phyloP scores from a whole-genome alignment of 2,329 filamentous ascomycete species.

The Fusarium denticulatum region DNA sequence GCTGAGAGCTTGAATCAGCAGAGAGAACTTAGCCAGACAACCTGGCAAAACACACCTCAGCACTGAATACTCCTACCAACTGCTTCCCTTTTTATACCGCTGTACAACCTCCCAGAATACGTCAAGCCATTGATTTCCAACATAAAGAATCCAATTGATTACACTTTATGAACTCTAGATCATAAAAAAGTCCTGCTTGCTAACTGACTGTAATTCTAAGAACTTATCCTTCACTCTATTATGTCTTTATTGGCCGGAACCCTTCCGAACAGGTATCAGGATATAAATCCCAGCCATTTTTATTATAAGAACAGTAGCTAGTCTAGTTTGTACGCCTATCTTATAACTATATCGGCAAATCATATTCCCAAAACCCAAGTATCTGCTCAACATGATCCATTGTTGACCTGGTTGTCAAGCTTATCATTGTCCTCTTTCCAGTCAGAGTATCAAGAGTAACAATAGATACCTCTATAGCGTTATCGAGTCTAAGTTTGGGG shows the following conservation, averaged over 20 bases:
- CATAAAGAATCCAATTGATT: not conserved
- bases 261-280: fast-evolving
- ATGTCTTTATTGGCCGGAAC: not conserved
- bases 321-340: not conserved
- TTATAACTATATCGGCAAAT: not conserved
- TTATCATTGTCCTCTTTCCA: conserved; percentile 3
- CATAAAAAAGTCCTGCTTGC: not conserved
- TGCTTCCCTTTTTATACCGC: not conserved
- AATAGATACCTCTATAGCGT: not conserved
- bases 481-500: not conserved
- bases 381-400: not conserved
- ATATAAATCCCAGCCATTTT: fast-evolving
- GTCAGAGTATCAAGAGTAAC: not conserved
- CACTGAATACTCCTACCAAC: not conserved
- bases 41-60: not conserved
- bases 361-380: conserved; percentile 1
- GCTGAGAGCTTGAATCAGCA: no score
- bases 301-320: not conserved
- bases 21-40: no score
- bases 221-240: not conserved
- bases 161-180: not conserved
- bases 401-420: not conserved
- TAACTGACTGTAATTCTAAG: not conserved
- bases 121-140: not conserved
- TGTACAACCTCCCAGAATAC: not conserved